Conservation (phyloP, 2,329 filamentous ascomycete species). For the Cladosporium sp. region DNA sequence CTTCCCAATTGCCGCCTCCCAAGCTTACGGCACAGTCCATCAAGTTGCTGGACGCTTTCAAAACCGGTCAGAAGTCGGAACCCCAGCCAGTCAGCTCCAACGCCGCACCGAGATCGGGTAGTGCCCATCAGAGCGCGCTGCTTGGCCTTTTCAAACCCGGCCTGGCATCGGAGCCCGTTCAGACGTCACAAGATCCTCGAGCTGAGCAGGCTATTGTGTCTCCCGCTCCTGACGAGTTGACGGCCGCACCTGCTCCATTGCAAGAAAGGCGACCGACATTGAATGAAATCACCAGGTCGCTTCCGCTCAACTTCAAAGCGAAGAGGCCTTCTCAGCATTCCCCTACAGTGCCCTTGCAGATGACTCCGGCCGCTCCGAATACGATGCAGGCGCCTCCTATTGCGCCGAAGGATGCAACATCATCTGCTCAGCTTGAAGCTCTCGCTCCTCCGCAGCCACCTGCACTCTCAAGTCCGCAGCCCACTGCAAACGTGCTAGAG, state of each 20-base stretch:
- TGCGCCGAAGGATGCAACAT: not conserved
- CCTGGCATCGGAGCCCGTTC: slow-evolving; percentile 12
- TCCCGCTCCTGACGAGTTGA: slow-evolving; percentile 18
- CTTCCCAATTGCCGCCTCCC: slow-evolving; percentile 52
- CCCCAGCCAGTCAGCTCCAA: not conserved
- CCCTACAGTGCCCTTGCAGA: slow-evolving; percentile 3
- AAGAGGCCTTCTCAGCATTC: slow-evolving; percentile 15
- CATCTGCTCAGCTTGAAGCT: not conserved
- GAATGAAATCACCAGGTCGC: slow-evolving; percentile 29
- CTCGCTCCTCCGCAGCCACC: slow-evolving; percentile 1
- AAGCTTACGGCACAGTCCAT: slow-evolving; percentile 53
- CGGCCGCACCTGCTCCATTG: slow-evolving; percentile 15
- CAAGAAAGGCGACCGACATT: slow-evolving; percentile 20
- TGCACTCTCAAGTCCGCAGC: not conserved
- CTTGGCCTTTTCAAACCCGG: slow-evolving; percentile 39
- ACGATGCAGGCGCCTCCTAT: slow-evolving; percentile 9
- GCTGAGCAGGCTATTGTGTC: slow-evolving; percentile 10
- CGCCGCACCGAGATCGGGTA: slow-evolving; percentile 1
- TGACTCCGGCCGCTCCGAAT: not conserved
- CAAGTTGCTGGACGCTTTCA: slow-evolving; percentile 55
- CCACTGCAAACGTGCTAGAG: not conserved
- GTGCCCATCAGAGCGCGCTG: slow-evolving; percentile 38
- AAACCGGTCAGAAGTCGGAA: slow-evolving; percentile 19
- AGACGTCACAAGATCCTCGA: slow-evolving; percentile 8
- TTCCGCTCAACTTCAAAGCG: slow-evolving; percentile 21